Conservation (phyloP, 2,329 filamentous ascomycete species). For the Amesomyces nigricolor region DNA sequence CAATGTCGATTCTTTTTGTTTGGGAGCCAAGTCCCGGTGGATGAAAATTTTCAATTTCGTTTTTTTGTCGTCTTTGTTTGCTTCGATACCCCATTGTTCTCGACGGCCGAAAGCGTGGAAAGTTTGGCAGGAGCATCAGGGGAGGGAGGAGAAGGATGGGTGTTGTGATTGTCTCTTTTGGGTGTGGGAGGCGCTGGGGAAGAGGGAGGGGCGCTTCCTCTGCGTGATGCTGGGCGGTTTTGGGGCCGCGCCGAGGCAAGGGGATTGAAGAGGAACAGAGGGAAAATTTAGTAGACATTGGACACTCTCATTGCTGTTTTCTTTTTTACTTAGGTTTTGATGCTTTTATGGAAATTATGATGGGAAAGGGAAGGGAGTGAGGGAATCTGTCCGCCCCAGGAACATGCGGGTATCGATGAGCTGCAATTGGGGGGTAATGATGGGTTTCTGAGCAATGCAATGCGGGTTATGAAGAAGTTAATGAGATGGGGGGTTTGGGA, state of each 20-base stretch:
- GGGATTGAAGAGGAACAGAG: too few species aligned
- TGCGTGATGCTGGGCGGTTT: too few species aligned
- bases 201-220: too few species aligned
- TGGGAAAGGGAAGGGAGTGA: not conserved
- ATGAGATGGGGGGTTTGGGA: constrained; percentile 11
- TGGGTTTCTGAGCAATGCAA: not conserved
- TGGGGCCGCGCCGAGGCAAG: too few species aligned
- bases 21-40: not conserved
- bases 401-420: not conserved
- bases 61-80: constrained; percentile 10
- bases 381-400: not conserved
- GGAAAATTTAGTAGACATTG: too few species aligned
- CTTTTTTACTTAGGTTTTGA: not conserved
- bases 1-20: constrained; percentile 14
- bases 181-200: too few species aligned
- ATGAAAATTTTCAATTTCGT: not conserved
- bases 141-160: not conserved
- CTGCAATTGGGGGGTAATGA: not conserved
- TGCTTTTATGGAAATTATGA: not conserved
- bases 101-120: not conserved
- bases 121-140: not conserved
- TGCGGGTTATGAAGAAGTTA: constrained; percentile 14
- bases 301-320: not conserved
- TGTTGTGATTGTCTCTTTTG: not conserved
- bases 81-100: constrained; percentile 15